phyloP scores from a whole-genome alignment of 148 eudicot species.

The Heliosperma pusillum region DNA sequence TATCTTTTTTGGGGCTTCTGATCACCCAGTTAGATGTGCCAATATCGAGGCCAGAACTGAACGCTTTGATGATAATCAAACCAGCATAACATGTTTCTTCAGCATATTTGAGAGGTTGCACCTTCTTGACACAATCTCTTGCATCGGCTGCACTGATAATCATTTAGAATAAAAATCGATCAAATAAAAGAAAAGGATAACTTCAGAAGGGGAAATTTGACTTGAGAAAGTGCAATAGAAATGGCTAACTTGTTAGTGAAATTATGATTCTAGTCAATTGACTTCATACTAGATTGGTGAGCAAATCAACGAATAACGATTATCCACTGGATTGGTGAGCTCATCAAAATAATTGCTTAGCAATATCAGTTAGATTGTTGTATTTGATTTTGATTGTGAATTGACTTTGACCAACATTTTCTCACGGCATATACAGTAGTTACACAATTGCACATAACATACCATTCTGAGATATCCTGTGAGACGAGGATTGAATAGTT shows the following conservation, averaged over 20 bases:
- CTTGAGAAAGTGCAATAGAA: too few relatives aligned
- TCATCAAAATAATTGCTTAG: neutral
- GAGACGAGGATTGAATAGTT: neutral
- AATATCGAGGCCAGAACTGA: slow-evolving; percentile 88
- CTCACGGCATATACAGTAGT: too few relatives aligned
- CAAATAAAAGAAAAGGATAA: neutral
- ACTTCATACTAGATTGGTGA: too few relatives aligned
- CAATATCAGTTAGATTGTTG: too few relatives aligned
- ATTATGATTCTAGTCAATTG: too few relatives aligned
- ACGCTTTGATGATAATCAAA: slow-evolving; percentile 53
- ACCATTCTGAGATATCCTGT: too few relatives aligned
- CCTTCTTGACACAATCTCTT: slow-evolving; percentile 60
- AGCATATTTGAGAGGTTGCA: slow-evolving; percentile 65
- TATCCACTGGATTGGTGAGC: neutral
- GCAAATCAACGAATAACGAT: neutral
- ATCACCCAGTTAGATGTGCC: slow-evolving; percentile 86
- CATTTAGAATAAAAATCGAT: neutral
- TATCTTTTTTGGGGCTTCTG: slow-evolving; percentile 48
- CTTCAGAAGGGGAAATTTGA: too few relatives aligned
- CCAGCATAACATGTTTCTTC: slow-evolving; percentile 89
- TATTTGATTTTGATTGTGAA: too few relatives aligned
- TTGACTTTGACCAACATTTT: too few relatives aligned
- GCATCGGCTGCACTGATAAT: slow-evolving; percentile 78
- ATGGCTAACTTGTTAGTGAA: too few relatives aligned
- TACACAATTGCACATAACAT: too few relatives aligned